Evolutionary conservation across 805 yeast species (phyloP).

Genomic region (Maudiozyma pseudohumilis): DNA sequence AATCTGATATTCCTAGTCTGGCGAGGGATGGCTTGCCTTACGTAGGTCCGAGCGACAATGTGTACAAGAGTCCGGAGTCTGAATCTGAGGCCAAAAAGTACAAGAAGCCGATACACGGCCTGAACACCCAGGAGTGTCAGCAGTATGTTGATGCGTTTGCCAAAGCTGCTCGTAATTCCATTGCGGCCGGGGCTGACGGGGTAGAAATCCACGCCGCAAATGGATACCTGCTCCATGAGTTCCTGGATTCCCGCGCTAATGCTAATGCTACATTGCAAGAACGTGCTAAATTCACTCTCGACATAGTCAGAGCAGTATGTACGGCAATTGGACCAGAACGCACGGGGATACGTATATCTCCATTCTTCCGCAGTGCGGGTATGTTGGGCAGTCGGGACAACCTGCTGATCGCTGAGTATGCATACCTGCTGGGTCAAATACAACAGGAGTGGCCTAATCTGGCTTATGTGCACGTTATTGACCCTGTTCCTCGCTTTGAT

Average conservation of each 20-base stretch:
- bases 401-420: conserved; percentile 28
- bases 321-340: conserved; percentile 43
- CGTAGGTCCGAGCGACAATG: conserved; percentile 32
- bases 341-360: conserved; percentile 40
- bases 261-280: conserved; percentile 38
- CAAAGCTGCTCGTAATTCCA: conserved; percentile 33
- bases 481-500: conserved; percentile 31
- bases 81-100: conserved; percentile 27
- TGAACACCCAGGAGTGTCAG: conserved; percentile 29
- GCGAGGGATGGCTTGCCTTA: conserved; percentile 30
- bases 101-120: conserved; percentile 24
- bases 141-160: conserved; percentile 34
- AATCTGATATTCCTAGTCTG: conserved; percentile 30
- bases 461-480: conserved; percentile 37
- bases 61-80: conserved; percentile 27
- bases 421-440: conserved; percentile 32
- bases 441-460: conserved; percentile 29
- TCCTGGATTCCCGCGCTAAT: conserved; percentile 38
- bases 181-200: conserved; percentile 39
- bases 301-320: conserved; percentile 41
- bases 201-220: conserved; percentile 60
- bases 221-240: conserved; percentile 50
- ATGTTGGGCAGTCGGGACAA: conserved; percentile 29
- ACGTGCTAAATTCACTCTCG: conserved; percentile 35
- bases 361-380: conserved; percentile 32